Base-by-base conservation (phyloP, 208 protist species). In the Blastocrithidia nonstop region DNA sequence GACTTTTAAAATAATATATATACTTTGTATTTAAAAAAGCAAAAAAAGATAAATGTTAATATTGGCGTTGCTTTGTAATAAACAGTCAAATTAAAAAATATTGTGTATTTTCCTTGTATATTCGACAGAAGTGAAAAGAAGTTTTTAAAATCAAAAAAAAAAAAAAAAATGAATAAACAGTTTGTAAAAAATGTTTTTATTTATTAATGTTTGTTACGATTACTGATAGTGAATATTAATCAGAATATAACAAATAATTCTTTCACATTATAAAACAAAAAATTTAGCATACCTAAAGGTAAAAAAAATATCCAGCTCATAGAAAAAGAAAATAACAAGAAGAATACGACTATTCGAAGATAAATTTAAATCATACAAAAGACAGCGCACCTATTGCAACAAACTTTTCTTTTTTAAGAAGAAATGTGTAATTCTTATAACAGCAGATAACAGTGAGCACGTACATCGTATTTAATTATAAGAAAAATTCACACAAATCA, bases 141-240 rank as follows among this genome's bases (percentile, higher is more conserved):
- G 8, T 36, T 29, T 15, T n/a, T n/a, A n/a, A n/a, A n/a, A n/a
- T 20, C 6, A 16, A 32, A 45, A 15, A 24, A 13, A 16, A 13
- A 33, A 41, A 31, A 46, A 29, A 57, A 45, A 40, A 20, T 26
- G 37, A 49, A 17, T 37, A 26, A 45, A 51, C 46, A 52, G 36
- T 3, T 39, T 16, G 36, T 16, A 45, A 36, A 5, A 24, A 2
- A 39, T 9, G 32, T 20, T 29, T 22, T 24, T 29, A 32, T 11
- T n/a, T n/a, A n/a, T n/a, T n/a, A n/a, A n/a, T n/a, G n/a, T n/a
- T n/a, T n/a, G n/a, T n/a, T n/a, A n/a, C n/a, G n/a, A n/a, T n/a
- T n/a, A n/a, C n/a, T n/a, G n/a, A n/a, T n/a, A n/a, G n/a, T n/a
- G n/a, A n/a, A n/a, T n/a, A n/a, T n/a, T n/a, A n/a, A n/a, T n/a